Conservation (phyloP, 2,329 filamentous ascomycete genomes). For the Colletotrichum limetticola region DNA sequence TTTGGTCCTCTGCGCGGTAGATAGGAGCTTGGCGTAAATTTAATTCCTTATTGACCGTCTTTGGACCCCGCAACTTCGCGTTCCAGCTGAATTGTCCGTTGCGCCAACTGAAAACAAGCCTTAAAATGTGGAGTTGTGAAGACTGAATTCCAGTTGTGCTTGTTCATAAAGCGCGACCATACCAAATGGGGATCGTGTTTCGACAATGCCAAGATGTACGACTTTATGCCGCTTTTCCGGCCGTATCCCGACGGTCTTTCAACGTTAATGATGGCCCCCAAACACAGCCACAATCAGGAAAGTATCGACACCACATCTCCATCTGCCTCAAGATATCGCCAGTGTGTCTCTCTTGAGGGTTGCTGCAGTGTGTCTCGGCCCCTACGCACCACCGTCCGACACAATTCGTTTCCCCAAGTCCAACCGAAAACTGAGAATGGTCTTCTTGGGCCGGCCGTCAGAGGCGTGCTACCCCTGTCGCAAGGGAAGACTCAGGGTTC, state of each 20-base stretch:
- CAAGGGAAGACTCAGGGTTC: constrained; percentile 39
- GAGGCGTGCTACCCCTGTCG: constrained; percentile 43
- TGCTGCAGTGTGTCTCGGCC: constrained; percentile 7
- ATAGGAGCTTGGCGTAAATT: background rate
- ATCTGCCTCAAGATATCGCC: constrained; percentile 13
- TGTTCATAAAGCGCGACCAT: constrained; percentile 5
- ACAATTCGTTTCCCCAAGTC: background rate
- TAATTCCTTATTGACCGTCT: background rate
- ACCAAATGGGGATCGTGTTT: constrained; percentile 22
- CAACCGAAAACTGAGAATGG: constrained; percentile 35
- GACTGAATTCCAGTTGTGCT: background rate
- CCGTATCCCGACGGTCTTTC: background rate
- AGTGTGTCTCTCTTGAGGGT: background rate
- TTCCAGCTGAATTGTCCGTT: background rate
- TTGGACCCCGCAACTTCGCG: background rate
- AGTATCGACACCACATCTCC: constrained; percentile 1
- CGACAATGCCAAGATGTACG: constrained; percentile 7
- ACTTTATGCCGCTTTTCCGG: constrained; percentile 15
- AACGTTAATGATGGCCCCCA: background rate
- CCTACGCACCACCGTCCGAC: background rate
- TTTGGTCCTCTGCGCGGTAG: no score
- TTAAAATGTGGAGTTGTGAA: background rate
- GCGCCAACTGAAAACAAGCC: background rate
- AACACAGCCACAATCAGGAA: constrained; percentile 15
- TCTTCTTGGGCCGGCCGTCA: constrained; percentile 43